Evolutionary conservation across 768 basidiomycete species (phyloP), one percentile per base, ranked within the genome.

Genomic region (Auricularia sp.): DNA sequence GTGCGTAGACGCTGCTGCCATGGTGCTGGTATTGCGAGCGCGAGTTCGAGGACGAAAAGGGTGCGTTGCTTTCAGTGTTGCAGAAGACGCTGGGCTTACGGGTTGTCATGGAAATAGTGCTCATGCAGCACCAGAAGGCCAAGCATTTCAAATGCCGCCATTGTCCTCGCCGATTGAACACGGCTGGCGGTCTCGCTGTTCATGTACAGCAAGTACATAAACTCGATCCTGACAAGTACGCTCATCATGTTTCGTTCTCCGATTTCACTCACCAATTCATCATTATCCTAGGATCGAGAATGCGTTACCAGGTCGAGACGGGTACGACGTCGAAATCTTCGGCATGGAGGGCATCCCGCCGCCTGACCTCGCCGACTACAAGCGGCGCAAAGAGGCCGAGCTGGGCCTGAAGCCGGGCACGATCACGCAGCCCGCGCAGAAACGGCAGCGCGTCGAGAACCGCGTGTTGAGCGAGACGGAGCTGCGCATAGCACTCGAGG

Each of bases 21-120:
- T 97, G 95, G 93, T 98, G 95, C 78, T 98, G 95, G 95, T 98
- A 98, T 75, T 98, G 94, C 79, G 95, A 98, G 77, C 86, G 96
- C 73, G 96, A 97, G 76, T 99, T 99, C 71, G 95, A 98, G 77
- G 97, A 99, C 83, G 95, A 98, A 76, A 98, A 98, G 78, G 95
- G 95, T 92, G 60, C 21, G 80, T 51, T 51, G 14, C 16, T 10
- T 16, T 18, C 21, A 8, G 47, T 18, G 0, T 29, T 29, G 11
- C 21, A 51, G 47, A 18, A 6, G 47, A 16, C 18, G 0, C 14
- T 51, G 14, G 11, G 21, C 21, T 51, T 18, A 16, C 29, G 29
- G 29, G 2, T 29, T 16, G 6, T 18, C 47, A 21, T 7, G 59
- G 43, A 65, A 14, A 7, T 70, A 94, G 97, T 99, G 69, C 84